A percentile compares a stretch with the other conserved stretches of the same genome.
These are phyloP conservation scores for Coemansia javaensis DNA, from an alignment of 192 early-diverging fungal species.

Conservation along the genomic window DNA sequence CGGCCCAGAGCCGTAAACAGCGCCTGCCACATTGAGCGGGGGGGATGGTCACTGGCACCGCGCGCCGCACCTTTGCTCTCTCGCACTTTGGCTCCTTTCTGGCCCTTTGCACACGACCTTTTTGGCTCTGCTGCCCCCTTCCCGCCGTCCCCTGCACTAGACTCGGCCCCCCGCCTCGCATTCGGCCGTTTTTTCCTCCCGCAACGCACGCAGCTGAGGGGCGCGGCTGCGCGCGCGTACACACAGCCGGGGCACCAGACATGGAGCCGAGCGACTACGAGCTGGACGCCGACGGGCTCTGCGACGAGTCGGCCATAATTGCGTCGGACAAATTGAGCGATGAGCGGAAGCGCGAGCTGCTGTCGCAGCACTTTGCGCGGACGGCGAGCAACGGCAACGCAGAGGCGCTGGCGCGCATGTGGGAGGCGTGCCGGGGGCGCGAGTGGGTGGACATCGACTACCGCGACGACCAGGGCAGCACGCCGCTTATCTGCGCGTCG, in stretches of 20 bases:
- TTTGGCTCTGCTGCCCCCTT: no score
- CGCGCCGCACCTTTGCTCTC: no score
- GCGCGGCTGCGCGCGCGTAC: not conserved
- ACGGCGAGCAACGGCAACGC: conserved; percentile 73
- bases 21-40: no score
- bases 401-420: conserved; percentile 56
- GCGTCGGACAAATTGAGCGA: conserved; percentile 34
- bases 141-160: no score
- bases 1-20: no score
- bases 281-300: conserved; percentile 23
- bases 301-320: conserved; percentile 36
- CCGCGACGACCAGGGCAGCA: conserved; percentile 81
- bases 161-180: no score
- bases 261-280: conserved; percentile 21
- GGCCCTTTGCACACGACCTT: no score
- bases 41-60: no score
- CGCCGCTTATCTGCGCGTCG: conserved; percentile 80
- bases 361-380: conserved; percentile 63
- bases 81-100: no score
- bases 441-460: conserved; percentile 70
- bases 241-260: not conserved
- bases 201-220: not conserved
- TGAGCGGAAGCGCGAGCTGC: conserved; percentile 54
- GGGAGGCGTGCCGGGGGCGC: conserved; percentile 51
- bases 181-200: no score